phyloP scores from a whole-genome alignment of 176 grass and related monocot genomes.

The Rhynchospora tenuis region DNA sequence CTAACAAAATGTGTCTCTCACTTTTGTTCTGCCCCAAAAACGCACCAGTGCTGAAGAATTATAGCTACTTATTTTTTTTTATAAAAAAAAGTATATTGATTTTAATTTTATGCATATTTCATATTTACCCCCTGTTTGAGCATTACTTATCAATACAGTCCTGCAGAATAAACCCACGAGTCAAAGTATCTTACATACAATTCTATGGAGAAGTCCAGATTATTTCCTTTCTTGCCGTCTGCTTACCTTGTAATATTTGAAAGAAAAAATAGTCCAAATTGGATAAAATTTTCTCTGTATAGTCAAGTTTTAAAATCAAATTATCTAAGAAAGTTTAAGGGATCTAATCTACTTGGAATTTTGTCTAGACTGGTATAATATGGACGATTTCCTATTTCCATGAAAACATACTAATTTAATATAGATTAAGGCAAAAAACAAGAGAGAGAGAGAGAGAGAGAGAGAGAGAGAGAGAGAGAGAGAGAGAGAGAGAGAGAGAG shows the following conservation, averaged over 20 bases:
- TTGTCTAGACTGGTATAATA: too few species aligned
- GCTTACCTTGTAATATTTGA: not conserved
- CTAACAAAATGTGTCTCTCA: not conserved
- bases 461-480: too few species aligned
- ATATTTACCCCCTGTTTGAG: not conserved
- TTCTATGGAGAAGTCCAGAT: not conserved
- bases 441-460: too few species aligned
- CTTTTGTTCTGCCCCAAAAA: slow-evolving; percentile 15
- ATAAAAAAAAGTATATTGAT: too few species aligned
- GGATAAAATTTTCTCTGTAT: not conserved
- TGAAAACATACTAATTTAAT: too few species aligned
- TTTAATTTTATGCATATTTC: too few species aligned
- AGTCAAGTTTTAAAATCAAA: too few species aligned
- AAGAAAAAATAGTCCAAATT: not conserved
- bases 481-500: too few species aligned
- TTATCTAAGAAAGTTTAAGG: too few species aligned
- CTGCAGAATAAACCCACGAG: not conserved
- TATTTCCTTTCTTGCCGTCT: not conserved
- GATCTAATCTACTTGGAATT: too few species aligned
- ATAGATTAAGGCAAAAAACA: too few species aligned
- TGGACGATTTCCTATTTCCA: too few species aligned
- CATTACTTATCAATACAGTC: not conserved
- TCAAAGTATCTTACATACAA: not conserved
- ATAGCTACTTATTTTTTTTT: not conserved
- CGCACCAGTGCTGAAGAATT: not conserved